Percentiles rank a stretch among this genome's conserved stretches.
phyloP scores from a whole-genome alignment of 164 flowering plant genomes.

The Annona cherimola region DNA sequence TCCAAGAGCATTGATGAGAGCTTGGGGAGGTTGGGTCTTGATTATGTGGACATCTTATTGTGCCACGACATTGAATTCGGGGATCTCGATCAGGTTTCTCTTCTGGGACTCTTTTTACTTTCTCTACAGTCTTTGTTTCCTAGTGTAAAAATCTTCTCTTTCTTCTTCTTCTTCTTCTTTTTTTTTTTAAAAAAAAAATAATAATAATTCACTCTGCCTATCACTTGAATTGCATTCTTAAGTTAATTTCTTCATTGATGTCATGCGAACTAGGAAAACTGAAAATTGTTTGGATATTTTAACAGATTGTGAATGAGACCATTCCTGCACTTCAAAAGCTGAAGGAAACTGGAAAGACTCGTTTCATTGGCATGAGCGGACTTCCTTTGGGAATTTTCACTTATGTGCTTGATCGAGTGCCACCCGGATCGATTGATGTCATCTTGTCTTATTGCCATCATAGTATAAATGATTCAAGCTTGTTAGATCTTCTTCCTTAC shows the following conservation, averaged over 20 bases:
- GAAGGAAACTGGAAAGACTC: constrained; percentile 75
- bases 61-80: constrained; percentile 98
- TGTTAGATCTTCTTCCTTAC: constrained; percentile 82
- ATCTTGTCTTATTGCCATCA: constrained; percentile 89
- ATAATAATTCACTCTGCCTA: neutral
- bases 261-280: neutral
- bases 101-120: neutral
- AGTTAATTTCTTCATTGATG: too few relatives aligned
- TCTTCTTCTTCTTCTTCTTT: too few relatives aligned
- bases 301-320: constrained; percentile 86
- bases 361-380: constrained; percentile 90
- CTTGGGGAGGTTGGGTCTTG: constrained; percentile 79
- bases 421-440: constrained; percentile 86
- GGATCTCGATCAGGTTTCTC: constrained; percentile 75
- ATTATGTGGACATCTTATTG: constrained; percentile 90
- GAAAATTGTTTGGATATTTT: constrained; percentile 9
- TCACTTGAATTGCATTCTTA: neutral
- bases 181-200: neutral
- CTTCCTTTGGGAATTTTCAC: constrained; percentile 72
- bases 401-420: constrained; percentile 84
- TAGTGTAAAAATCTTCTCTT: too few relatives aligned
- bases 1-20: constrained; percentile 91
- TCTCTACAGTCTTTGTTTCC: too few relatives aligned
- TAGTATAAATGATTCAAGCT: constrained; percentile 69
- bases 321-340: constrained; percentile 83